Evolutionary conservation across 352 stramenopile genomes (phyloP).

Genomic region (Phytophthora sojae): DNA sequence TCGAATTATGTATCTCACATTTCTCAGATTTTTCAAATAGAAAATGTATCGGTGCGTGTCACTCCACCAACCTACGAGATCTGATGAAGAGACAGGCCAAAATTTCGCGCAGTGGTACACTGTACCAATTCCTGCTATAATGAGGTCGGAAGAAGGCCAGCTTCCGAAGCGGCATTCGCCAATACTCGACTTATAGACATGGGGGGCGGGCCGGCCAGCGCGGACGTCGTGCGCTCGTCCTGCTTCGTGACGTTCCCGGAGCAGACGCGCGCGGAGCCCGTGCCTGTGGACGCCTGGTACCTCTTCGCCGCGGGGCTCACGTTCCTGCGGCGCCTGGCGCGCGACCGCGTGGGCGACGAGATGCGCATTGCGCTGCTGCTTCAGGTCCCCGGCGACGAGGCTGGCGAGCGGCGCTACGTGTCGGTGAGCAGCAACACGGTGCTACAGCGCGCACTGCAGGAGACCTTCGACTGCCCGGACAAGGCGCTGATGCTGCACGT

Average conservation of each 20-base stretch:
- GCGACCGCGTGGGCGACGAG: conserved; percentile 72
- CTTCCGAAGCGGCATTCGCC: conserved; percentile 5
- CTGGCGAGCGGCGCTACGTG: conserved; percentile 59
- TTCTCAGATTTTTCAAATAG: neutral
- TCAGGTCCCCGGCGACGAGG: conserved; percentile 43
- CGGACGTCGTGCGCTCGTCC: conserved; percentile 82
- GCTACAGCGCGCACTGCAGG: conserved; percentile 63
- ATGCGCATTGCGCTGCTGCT: conserved; percentile 70
- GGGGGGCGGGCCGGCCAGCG: conserved; percentile 70
- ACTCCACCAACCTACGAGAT: conserved; percentile 3
- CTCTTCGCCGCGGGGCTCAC: conserved; percentile 73
- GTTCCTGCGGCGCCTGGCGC: conserved; percentile 74
- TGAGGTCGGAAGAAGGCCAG: conserved; percentile 31
- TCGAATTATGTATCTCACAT: conserved; percentile 12
- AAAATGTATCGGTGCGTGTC: neutral
- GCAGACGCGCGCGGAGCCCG: conserved; percentile 67
- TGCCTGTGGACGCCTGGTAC: conserved; percentile 88
- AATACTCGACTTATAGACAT: conserved; percentile 39
- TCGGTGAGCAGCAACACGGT: conserved; percentile 64
- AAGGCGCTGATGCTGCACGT: conserved; percentile 78
- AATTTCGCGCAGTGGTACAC: conserved; percentile 10
- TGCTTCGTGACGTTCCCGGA: conserved; percentile 88
- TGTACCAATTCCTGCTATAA: conserved; percentile 10
- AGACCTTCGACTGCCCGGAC: conserved; percentile 71
- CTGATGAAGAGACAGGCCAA: conserved; percentile 24